Conservation (phyloP, 2,329 filamentous ascomycete genomes). For the Verticillium longisporum region DNA sequence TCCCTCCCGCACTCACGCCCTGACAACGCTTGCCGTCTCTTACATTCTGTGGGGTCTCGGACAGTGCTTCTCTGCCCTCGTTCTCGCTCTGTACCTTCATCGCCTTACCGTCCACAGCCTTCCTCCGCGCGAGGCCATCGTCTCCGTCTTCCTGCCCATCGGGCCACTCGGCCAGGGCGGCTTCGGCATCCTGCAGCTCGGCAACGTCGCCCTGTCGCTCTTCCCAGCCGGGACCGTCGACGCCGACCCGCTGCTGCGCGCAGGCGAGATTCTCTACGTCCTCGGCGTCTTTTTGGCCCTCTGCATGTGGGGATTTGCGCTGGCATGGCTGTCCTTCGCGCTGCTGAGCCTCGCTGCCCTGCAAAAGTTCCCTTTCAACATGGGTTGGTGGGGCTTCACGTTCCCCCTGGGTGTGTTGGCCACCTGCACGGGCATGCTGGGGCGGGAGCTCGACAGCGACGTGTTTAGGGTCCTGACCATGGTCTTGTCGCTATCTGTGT, state of each 20-base stretch:
- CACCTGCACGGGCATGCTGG: slow-evolving; percentile 31
- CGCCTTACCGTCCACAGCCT: slow-evolving; percentile 60
- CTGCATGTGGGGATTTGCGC: slow-evolving; percentile 36
- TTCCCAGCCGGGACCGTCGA: slow-evolving; percentile 38
- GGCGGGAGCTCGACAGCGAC: slow-evolving; percentile 30
- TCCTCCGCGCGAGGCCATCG: slow-evolving; percentile 59
- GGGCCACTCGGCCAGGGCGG: slow-evolving; percentile 62
- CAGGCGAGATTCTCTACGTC: slow-evolving; percentile 49
- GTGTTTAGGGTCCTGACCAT: slow-evolving; percentile 35
- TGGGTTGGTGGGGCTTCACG: slow-evolving; percentile 42
- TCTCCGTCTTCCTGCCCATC: slow-evolving; percentile 60
- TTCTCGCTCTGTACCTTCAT: slow-evolving; percentile 64
- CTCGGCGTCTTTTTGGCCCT: slow-evolving; percentile 41
- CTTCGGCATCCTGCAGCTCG: slow-evolving; percentile 48
- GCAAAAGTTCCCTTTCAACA: slow-evolving; percentile 34
- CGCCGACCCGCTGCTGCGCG: slow-evolving; percentile 30
- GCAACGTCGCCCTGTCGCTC: slow-evolving; percentile 35
- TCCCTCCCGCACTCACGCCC: slow-evolving; percentile 3
- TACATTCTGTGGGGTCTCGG: slow-evolving; percentile 66
- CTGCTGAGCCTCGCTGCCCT: slow-evolving; percentile 30
- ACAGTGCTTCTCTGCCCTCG: slow-evolving; percentile 48
- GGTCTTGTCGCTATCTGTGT: slow-evolving; percentile 32
- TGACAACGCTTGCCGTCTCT: slow-evolving; percentile 52
- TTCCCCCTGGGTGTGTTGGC: slow-evolving; percentile 39
- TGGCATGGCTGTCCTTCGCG: slow-evolving; percentile 36